phyloP scores from a whole-genome alignment of 1,284 basidiomycete species.

The Melanopsichium pennsylvanicum region DNA sequence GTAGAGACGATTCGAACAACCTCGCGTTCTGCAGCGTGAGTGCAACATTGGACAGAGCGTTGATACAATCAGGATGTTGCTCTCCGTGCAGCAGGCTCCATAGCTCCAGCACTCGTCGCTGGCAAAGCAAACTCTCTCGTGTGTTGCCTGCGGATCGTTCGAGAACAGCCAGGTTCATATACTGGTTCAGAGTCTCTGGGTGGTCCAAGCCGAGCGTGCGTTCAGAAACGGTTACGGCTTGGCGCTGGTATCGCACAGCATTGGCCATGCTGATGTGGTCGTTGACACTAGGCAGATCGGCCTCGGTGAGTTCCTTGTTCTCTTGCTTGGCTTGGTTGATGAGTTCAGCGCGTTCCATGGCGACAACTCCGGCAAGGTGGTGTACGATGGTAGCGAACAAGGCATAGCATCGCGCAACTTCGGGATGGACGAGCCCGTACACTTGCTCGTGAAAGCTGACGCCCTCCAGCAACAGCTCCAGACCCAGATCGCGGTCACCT shows the following conservation, averaged over 20 bases:
- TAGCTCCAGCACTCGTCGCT: conserved; percentile 69
- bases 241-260: conserved; percentile 70
- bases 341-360: conserved; percentile 43
- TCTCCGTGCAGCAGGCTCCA: conserved; percentile 70
- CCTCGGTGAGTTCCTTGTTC: conserved; percentile 45
- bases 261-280: conserved; percentile 66
- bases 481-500: conserved; percentile 68
- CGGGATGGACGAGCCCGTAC: conserved; percentile 71
- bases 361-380: conserved; percentile 44
- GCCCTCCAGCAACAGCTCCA: conserved; percentile 71
- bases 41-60: conserved; percentile 67
- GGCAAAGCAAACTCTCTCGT: conserved; percentile 68
- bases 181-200: conserved; percentile 70
- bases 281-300: conserved; percentile 38
- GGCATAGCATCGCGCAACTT: conserved; percentile 70
- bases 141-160: conserved; percentile 68
- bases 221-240: conserved; percentile 71
- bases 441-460: conserved; percentile 71
- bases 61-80: conserved; percentile 69
- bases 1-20: conserved; percentile 50
- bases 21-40: conserved; percentile 58
- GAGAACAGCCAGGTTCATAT: conserved; percentile 71
- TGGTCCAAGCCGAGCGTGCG: conserved; percentile 71
- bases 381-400: conserved; percentile 69
- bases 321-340: conserved; percentile 50